These are phyloP conservation scores for Mucor plumbeus DNA, from an alignment of 371 early-diverging fungal genomes.

Conservation along the genomic window DNA sequence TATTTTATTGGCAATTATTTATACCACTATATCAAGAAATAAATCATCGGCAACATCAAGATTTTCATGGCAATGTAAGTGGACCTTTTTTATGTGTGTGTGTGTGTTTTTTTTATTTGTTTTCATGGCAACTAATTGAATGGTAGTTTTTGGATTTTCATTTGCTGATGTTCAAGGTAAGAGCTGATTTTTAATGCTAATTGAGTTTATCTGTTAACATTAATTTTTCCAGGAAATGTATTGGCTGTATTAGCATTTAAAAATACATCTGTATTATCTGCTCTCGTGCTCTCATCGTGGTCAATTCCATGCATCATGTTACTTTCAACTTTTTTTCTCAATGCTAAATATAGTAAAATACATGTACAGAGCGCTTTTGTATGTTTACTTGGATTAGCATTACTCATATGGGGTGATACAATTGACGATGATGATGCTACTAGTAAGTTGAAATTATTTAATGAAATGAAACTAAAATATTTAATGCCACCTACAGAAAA, in stretches of 20 bases:
- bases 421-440: conserved; percentile 21
- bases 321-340: conserved; percentile 36
- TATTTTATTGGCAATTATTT: conserved; percentile 33
- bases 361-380: conserved; percentile 40
- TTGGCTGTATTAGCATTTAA: conserved; percentile 51
- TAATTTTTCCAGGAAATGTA: conserved; percentile 35
- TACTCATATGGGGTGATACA: conserved; percentile 46
- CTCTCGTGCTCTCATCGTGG: conserved; percentile 48
- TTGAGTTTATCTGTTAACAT: too few relatives aligned
- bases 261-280: conserved; percentile 50
- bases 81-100: neutral
- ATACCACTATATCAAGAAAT: conserved; percentile 13
- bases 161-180: conserved; percentile 52
- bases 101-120: conserved; percentile 3
- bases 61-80: conserved; percentile 31
- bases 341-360: conserved; percentile 30
- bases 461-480: too few relatives aligned
- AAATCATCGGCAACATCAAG: neutral
- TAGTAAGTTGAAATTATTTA: conserved; percentile 13
- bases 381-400: conserved; percentile 38
- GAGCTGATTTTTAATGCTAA: neutral
- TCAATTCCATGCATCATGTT: conserved; percentile 52
- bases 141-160: conserved; percentile 45
- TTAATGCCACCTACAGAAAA: conserved; percentile 23
- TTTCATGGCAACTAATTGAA: neutral